Base-by-base conservation (phyloP, 2,329 filamentous ascomycete species). In the Esteya vermicola region DNA sequence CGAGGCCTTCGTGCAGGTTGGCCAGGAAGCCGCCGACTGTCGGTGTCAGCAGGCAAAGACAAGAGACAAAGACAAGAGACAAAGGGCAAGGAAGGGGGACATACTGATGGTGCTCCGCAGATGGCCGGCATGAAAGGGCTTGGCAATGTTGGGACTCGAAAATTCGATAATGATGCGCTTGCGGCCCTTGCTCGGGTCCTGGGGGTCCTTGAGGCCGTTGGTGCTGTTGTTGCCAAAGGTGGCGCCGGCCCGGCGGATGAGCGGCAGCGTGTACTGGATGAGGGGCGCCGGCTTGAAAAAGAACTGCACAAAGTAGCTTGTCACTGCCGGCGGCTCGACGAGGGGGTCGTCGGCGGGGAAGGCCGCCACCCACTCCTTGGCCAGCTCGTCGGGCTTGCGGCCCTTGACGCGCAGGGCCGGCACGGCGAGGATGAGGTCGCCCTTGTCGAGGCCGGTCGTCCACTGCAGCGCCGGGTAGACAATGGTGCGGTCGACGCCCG, bases 111-210 rank as follows among this genome's bases (percentile, higher is more conserved):
- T 88, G 50, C 76, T 81, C 52, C 82, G 70, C 51, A 86, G 63
- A 57, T 88, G 81, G 12, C 81, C 80, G 30, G 81, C 81, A 54
- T 85, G 81, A 64, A 86, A 86, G 20, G 81, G 83, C 61, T 89
- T 89, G 34, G 84, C 84, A 44, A 91, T 86, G 56, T 91, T 91
- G 38, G 85, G 84, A 8, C 81, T 86, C 8, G 80, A 85, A 59
- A 89, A 91, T 53, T 91, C 84, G 51, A 91, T 72, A 38, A 91
- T 72, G 31, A 76, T 70, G 45, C 69, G 72, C 66, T 84, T 84
- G 50, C 65, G 65, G 45, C 71, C 75, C 43, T 69, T 64, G 38
- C 63, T 67, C 8, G 74, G 67, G 52, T 84, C 70, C 19, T 65
- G 61, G 28, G 71, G 67, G 52, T 85, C 75, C 47, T 67, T 68